phyloP scores from a whole-genome alignment of 805 yeast species.

The Wickerhamia fluorescens region DNA sequence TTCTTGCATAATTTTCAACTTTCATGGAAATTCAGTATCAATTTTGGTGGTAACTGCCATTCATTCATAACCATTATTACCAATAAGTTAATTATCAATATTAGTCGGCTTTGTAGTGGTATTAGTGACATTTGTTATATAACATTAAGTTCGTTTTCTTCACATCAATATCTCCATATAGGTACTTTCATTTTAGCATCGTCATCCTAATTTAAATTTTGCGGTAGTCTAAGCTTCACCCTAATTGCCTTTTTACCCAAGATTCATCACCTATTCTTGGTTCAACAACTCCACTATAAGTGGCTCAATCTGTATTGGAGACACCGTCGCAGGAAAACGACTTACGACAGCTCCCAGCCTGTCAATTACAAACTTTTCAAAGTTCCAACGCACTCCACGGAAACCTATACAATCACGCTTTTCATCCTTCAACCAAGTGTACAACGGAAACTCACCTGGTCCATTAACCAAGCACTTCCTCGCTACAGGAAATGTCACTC shows the following conservation, averaged over 20 bases:
- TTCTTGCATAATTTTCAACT: no score
- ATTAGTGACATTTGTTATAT: background rate
- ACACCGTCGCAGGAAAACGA: slow-evolving; percentile 61
- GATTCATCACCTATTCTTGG: no score
- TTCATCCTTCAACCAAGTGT: slow-evolving; percentile 19
- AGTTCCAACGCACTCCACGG: slow-evolving; percentile 62
- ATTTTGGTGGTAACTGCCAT: no score
- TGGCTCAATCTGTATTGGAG: slow-evolving; percentile 53
- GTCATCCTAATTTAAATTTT: no score
- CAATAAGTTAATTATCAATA: no score
- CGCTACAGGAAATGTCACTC: slow-evolving; percentile 33
- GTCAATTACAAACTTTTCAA: slow-evolving; percentile 64
- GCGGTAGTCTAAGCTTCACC: no score
- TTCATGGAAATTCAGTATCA: no score
- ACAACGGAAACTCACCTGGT: slow-evolving; percentile 20
- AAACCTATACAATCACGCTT: slow-evolving; percentile 28
- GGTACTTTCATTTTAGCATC: background rate
- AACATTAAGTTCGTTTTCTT: background rate
- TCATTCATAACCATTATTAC: no score
- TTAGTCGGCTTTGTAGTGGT: no score
- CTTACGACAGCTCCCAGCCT: slow-evolving; percentile 49
- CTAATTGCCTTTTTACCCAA: no score
- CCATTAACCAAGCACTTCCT: slow-evolving; percentile 34
- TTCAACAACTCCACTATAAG: no score
- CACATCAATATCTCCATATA: no score